A percentile compares a stretch with the other conserved stretches of the same genome.
These are phyloP conservation scores for Chaetothyriales sp. DNA, from an alignment of 2,329 filamentous ascomycete species.

Conservation along the genomic window DNA sequence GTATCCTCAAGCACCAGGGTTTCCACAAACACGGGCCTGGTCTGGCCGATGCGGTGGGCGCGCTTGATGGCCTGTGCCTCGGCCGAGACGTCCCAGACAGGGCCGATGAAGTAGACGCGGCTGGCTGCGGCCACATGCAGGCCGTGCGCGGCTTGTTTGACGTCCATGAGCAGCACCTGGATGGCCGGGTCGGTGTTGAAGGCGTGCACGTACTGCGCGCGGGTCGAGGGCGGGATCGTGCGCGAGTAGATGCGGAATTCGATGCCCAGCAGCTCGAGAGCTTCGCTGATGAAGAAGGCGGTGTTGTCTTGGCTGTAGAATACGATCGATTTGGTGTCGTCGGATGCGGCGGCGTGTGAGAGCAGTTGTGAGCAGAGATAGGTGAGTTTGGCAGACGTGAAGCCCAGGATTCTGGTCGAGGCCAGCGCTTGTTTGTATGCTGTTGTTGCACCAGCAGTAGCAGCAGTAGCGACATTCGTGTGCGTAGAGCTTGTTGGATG, in stretches of 20 bases:
- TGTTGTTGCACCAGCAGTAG: not conserved
- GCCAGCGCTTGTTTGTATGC: constrained; percentile 27
- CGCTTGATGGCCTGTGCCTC: constrained; percentile 87
- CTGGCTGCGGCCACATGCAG: constrained; percentile 73
- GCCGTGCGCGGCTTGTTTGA: constrained; percentile 77
- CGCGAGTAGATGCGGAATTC: constrained; percentile 44
- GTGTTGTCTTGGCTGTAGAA: constrained; percentile 85
- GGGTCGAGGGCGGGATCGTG: constrained; percentile 43
- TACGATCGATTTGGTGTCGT: constrained; percentile 69
- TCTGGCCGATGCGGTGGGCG: constrained; percentile 75
- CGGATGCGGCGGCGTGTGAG: constrained; percentile 46
- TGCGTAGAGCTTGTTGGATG: not conserved
- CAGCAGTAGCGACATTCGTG: not conserved
- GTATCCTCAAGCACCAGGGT: constrained; percentile 67
- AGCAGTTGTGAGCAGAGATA: constrained; percentile 65
- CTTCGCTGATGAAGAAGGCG: constrained; percentile 71
- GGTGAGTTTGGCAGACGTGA: constrained; percentile 71
- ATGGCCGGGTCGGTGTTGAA: constrained; percentile 59
- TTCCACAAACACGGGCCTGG: constrained; percentile 63
- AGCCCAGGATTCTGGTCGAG: constrained; percentile 54
- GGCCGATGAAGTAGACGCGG: constrained; percentile 76
- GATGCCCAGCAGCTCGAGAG: constrained; percentile 55
- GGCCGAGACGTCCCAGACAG: constrained; percentile 67
- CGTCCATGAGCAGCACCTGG: constrained; percentile 75
- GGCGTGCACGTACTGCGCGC: constrained; percentile 59